A percentile compares a stretch with the other conserved stretches of the same genome.
Conservation (phyloP, 2,329 filamentous ascomycete species). For the Xylariales sp. region DNA sequence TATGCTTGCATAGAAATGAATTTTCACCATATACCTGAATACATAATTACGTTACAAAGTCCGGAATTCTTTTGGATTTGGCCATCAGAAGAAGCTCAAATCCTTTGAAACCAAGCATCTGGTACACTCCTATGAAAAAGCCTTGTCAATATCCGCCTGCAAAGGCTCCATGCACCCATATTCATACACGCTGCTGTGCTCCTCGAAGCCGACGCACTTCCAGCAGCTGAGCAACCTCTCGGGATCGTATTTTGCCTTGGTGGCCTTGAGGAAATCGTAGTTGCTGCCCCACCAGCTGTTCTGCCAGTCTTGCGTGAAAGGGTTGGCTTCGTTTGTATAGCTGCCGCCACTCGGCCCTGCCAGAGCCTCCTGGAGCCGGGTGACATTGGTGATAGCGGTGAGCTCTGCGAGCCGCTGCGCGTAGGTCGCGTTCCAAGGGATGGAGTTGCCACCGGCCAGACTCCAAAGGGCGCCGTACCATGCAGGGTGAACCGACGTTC, state of each 20-base stretch:
- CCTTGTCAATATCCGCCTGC: no score
- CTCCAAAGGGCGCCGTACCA: conserved; percentile 17
- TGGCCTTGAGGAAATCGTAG: conserved; percentile 21
- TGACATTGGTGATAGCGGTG: conserved; percentile 10
- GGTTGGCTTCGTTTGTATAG: conserved; percentile 35
- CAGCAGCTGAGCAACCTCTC: conserved; percentile 23
- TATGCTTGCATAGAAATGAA: no score
- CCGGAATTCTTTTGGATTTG: no score
- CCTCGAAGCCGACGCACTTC: conserved; percentile 18
- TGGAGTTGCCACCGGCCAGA: conserved; percentile 8
- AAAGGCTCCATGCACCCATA: no score
- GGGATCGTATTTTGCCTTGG: conserved; percentile 29
- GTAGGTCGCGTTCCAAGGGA: conserved; percentile 14
- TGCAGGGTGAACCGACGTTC: conserved; percentile 14
- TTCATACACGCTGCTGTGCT: no score
- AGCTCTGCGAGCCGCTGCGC: conserved; percentile 13
- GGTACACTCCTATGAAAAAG: no score
- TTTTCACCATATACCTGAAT: no score
- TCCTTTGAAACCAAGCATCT: no score
- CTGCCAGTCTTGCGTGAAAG: conserved; percentile 27
- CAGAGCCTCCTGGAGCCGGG: conserved; percentile 11
- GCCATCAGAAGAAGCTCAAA: no score
- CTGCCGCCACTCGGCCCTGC: conserved; percentile 26
- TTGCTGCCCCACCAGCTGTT: conserved; percentile 28
- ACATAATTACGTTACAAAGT: no score